phyloP scores from a whole-genome alignment of 2,329 filamentous ascomycete genomes.

The Alternaria incomplexa region DNA sequence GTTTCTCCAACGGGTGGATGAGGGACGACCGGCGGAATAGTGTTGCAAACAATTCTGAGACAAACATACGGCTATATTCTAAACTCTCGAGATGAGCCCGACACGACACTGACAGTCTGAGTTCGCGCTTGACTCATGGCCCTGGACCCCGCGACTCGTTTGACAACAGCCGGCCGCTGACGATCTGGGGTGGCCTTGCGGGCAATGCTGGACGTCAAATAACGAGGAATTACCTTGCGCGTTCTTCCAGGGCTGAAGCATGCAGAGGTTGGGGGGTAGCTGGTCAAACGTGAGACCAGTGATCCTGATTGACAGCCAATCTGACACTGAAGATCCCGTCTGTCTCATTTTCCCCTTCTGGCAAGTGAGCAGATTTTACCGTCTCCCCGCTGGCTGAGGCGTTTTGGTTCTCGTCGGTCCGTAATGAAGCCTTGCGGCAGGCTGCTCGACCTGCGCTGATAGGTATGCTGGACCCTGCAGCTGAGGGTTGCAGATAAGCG shows the following conservation, averaged over 20 bases:
- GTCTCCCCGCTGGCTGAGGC: not conserved
- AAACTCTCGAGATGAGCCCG: not conserved
- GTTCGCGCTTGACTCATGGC: not conserved
- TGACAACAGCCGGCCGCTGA: not conserved
- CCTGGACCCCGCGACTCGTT: slow-evolving; percentile 3
- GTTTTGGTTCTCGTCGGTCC: not conserved
- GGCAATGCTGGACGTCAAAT: slow-evolving; percentile 25
- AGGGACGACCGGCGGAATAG: not conserved
- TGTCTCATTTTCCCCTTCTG: not conserved
- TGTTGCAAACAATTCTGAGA: not conserved
- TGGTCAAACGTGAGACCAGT: not conserved
- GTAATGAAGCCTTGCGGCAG: not conserved
- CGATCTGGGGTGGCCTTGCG: not conserved
- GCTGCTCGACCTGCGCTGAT: not conserved
- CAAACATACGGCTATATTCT: not conserved
- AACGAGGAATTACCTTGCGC: slow-evolving; percentile 21
- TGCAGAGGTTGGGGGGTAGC: not conserved
- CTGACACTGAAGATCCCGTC: not conserved
- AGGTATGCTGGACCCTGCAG: not conserved
- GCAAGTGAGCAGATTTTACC: not conserved
- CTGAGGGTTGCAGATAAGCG: not conserved
- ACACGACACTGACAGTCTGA: not conserved
- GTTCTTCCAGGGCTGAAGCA: not conserved
- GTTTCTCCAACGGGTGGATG: not conserved
- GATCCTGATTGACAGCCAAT: not conserved